Conservation (phyloP, 2,329 filamentous ascomycete species). For the Annulohypoxylon truncatum region DNA sequence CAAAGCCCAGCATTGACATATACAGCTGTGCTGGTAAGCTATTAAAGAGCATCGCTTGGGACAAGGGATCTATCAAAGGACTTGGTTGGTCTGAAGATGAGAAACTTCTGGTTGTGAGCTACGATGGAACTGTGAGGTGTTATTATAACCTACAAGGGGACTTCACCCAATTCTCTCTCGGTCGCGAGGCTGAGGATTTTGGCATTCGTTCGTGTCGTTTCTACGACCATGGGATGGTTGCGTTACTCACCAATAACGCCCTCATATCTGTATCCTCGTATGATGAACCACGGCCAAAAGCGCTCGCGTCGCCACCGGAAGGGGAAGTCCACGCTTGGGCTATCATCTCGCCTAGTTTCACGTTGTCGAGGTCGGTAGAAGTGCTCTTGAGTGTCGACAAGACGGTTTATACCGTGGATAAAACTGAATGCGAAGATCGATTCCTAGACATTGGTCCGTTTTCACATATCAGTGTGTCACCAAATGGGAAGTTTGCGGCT, state of each 20-base stretch:
- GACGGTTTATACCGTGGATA: slow-evolving; percentile 88
- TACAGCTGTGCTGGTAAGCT: slow-evolving; percentile 94
- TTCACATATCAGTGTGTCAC: slow-evolving; percentile 88
- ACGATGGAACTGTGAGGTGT: slow-evolving; percentile 90
- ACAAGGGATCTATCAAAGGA: slow-evolving; percentile 86
- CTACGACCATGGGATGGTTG: slow-evolving; percentile 92
- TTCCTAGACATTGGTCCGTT: slow-evolving; percentile 94
- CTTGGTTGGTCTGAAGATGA: slow-evolving; percentile 98
- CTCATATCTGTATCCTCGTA: slow-evolving; percentile 90
- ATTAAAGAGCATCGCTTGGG: slow-evolving; percentile 88
- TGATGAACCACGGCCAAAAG: slow-evolving; percentile 86
- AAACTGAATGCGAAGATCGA: slow-evolving; percentile 89
- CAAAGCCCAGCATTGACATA: slow-evolving; percentile 89
- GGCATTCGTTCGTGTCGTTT: slow-evolving; percentile 92
- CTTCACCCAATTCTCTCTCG: slow-evolving; percentile 93
- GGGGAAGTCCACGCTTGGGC: slow-evolving; percentile 89
- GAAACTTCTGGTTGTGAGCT: slow-evolving; percentile 85
- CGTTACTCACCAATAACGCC: slow-evolving; percentile 87
- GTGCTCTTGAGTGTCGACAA: slow-evolving; percentile 86
- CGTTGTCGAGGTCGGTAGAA: slow-evolving; percentile 92
- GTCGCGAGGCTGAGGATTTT: slow-evolving; percentile 87
- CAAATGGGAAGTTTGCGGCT: slow-evolving; percentile 88
- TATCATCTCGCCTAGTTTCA: slow-evolving; percentile 87
- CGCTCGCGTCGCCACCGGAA: slow-evolving; percentile 80
- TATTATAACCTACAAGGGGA: slow-evolving; percentile 94